Evolutionary conservation across 2,329 filamentous ascomycete species (phyloP), one percentile per base, ranked within the genome.

Genomic region (Diaporthe batatas): DNA sequence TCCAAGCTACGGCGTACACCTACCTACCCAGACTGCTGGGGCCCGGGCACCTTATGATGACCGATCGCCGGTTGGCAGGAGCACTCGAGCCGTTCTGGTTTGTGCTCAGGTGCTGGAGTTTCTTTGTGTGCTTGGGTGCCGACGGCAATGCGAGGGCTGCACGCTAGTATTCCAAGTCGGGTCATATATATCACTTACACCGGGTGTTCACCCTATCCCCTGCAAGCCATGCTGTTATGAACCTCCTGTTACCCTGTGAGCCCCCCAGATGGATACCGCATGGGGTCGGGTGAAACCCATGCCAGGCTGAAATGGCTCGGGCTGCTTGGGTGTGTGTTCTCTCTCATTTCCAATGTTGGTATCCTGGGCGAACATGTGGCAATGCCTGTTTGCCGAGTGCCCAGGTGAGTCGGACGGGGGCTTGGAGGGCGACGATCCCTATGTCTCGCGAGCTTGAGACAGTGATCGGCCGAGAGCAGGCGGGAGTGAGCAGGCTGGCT

Each of bases 361-460:
- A 64, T 64, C 39, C 58, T 64, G 39, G 39, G 25, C 39, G 25
- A 39, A 42, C 58, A 64, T 64, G 58, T 64, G 58, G 58, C 39
- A 18, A 47, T 64, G 39, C 58, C 58, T 64, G 58, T 64, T 64
- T 29, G 29, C 39, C 58, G 32, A 23, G 32, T 29, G 29, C 39
- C 58, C 47, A 23, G 32, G 39, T 47, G 58, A 64, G 36, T 42
- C 16, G 39, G 39, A 18, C 39, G 39, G 39, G 39, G 59, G 49
- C 23, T 16, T 4, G 32, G 34, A 47, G 25, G 42, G 44, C 44
- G 44, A 65, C 44, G 59, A 65, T 51, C 59, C 25, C 59, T 65
- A 65, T 32, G 59, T 47, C 42, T 65, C 59, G 42, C 59, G 59
- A 49, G 42, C 29, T 23, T 18, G 23, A 42, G n/a, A 34, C 59